Evolutionary conservation across 371 early-diverging fungal genomes (phyloP).

Genomic region (Mortierella sp.): DNA sequence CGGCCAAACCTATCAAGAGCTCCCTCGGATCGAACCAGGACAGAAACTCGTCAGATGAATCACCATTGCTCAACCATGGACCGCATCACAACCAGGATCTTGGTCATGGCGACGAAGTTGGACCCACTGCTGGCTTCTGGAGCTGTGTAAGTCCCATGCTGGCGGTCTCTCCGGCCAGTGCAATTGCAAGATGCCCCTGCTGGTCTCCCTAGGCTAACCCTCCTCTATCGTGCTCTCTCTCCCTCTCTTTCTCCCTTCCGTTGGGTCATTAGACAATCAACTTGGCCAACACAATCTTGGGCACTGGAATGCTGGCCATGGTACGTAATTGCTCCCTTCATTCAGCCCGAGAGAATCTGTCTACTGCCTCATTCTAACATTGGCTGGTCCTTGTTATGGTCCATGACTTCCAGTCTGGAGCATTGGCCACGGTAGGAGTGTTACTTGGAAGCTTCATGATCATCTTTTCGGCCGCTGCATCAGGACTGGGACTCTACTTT

Average conservation of each 20-base stretch:
- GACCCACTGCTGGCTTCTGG: conserved; percentile 52
- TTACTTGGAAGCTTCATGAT: conserved; percentile 84
- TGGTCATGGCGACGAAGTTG: conserved; percentile 50
- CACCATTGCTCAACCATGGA: conserved; percentile 48
- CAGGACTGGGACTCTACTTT: conserved; percentile 87
- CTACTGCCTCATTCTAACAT: neutral
- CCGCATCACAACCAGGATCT: conserved; percentile 41
- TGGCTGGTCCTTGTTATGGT: neutral
- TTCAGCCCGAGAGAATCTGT: neutral
- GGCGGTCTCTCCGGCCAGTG: neutral
- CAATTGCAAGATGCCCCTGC: neutral
- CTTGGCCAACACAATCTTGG: conserved; percentile 93
- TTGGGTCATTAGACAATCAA: conserved; percentile 68
- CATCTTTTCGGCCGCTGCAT: conserved; percentile 76
- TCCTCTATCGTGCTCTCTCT: neutral
- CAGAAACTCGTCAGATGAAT: conserved; percentile 36
- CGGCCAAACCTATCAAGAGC: neutral
- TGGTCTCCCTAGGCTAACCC: neutral
- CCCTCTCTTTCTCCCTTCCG: neutral
- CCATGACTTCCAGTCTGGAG: conserved; percentile 69
- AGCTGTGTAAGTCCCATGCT: conserved; percentile 50
- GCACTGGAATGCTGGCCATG: conserved; percentile 98
- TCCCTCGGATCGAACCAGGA: conserved; percentile 1
- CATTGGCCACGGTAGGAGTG: conserved; percentile 89
- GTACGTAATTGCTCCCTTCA: conserved; percentile 48